Evolutionary conservation across 2,329 filamentous ascomycete genomes (phyloP).

Genomic region (Epichloe typhina): DNA sequence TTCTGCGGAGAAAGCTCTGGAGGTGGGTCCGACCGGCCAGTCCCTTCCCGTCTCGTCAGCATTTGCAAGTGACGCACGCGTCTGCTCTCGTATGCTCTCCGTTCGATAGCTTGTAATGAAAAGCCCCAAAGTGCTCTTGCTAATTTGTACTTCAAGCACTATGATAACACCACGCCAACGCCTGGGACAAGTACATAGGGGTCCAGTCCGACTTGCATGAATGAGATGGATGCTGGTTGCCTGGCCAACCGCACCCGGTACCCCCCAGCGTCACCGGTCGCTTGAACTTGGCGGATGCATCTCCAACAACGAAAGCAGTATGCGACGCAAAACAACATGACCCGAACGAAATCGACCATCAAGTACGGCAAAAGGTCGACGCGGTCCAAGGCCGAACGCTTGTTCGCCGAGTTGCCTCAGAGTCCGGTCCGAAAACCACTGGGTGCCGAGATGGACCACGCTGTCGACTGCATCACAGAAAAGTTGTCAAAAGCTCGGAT

Average conservation of each 20-base stretch:
- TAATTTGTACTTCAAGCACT: no score
- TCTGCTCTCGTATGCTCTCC: no score
- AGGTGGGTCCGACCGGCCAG: background rate
- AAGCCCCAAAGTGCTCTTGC: no score
- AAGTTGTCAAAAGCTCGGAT: slow-evolving; percentile 21
- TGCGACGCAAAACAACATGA: slow-evolving; percentile 24
- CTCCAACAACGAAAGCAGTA: background rate
- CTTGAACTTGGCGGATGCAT: background rate
- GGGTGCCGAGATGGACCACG: slow-evolving; percentile 9
- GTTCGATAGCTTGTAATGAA: no score
- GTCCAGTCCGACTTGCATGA: no score
- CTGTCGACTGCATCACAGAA: slow-evolving; percentile 21
- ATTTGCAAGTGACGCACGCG: no score
- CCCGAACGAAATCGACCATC: slow-evolving; percentile 27
- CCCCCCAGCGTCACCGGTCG: background rate
- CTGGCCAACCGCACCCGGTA: slow-evolving; percentile 4
- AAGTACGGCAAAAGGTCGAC: slow-evolving; percentile 39
- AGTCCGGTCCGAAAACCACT: slow-evolving; percentile 29
- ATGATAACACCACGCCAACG: no score
- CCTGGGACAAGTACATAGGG: no score
- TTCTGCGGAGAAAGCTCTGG: background rate
- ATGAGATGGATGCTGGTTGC: slow-evolving; percentile 2
- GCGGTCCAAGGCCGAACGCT: slow-evolving; percentile 31
- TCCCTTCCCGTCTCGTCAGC: no score
- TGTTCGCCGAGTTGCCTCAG: slow-evolving; percentile 39